phyloP scores from a whole-genome alignment of 495 filamentous ascomycete genomes.

The Terfezia claveryi region DNA sequence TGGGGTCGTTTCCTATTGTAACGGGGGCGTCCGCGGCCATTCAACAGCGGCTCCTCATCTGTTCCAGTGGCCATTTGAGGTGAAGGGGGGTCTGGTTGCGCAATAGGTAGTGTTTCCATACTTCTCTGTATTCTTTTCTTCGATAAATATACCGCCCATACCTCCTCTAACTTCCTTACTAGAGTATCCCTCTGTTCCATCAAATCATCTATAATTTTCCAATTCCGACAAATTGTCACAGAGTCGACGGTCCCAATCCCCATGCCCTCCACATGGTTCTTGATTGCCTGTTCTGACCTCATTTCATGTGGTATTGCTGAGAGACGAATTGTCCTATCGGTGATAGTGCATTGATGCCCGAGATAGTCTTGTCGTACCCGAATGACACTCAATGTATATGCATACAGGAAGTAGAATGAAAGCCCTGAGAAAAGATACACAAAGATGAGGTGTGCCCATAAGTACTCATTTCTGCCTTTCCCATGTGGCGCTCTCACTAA shows the following conservation, averaged over 20 bases:
- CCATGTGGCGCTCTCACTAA: too few species aligned
- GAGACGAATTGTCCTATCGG: constrained; percentile 77
- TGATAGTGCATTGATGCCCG: constrained; percentile 77
- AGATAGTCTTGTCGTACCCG: constrained; percentile 73
- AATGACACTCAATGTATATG: constrained; percentile 65
- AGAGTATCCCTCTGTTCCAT: constrained; percentile 42
- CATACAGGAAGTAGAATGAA: constrained; percentile 60
- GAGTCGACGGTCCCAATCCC: constrained; percentile 84
- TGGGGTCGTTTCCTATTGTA: constrained; percentile 34
- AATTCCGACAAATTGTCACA: constrained; percentile 70
- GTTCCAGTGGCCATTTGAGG: constrained; percentile 21
- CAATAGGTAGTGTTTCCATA: constrained; percentile 28
- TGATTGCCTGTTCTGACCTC: constrained; percentile 60
- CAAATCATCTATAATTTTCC: constrained; percentile 59
- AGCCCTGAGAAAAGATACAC: constrained; percentile 74
- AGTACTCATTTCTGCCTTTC: constrained; percentile 26
- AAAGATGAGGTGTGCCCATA: constrained; percentile 89
- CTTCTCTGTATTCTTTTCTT: constrained; percentile 27
- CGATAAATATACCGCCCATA: constrained; percentile 45
- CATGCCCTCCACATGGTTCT: constrained; percentile 65
- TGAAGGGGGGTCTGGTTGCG: constrained; percentile 26
- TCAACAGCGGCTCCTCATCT: constrained; percentile 26
- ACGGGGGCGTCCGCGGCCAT: neutral
- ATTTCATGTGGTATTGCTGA: constrained; percentile 71
- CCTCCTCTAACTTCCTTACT: constrained; percentile 57